Percentiles rank a stretch among this genome's conserved stretches.
Conservation (phyloP, 768 basidiomycete species). For the Serendipita sp. region DNA sequence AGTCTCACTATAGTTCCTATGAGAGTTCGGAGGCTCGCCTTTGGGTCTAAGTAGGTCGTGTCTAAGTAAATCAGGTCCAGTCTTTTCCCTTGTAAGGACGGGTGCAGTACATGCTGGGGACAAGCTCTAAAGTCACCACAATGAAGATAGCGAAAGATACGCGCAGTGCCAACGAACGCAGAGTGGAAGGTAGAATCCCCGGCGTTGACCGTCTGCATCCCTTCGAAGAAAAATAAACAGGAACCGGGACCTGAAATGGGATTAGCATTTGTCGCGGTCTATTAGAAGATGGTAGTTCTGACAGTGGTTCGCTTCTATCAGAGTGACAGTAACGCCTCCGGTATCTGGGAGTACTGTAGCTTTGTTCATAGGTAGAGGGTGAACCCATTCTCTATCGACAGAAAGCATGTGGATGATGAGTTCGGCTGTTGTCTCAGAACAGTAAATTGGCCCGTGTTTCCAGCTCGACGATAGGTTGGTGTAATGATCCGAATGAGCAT, state of each 20-base stretch:
- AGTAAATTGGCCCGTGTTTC: constrained; percentile 89
- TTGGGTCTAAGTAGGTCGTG: constrained; percentile 88
- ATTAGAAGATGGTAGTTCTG: constrained; percentile 11
- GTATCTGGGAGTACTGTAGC: constrained; percentile 65
- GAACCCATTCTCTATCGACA: constrained; percentile 80
- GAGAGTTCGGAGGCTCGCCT: constrained; percentile 26
- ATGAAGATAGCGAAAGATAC: constrained; percentile 76
- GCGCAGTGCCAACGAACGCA: constrained; percentile 48
- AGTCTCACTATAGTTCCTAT: not conserved
- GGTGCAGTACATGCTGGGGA: constrained; percentile 74
- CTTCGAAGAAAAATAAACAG: constrained; percentile 86
- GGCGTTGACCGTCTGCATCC: constrained; percentile 72
- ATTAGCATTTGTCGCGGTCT: not conserved
- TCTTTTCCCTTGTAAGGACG: constrained; percentile 59
- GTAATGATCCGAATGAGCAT: constrained; percentile 95
- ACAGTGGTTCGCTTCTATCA: constrained; percentile 98
- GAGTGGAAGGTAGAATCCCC: constrained; percentile 71
- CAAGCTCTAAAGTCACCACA: constrained; percentile 91
- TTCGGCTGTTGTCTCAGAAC: constrained; percentile 84
- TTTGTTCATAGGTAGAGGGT: constrained; percentile 66
- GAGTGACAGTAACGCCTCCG: constrained; percentile 72
- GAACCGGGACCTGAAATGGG: constrained; percentile 55
- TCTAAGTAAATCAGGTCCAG: constrained; percentile 88
- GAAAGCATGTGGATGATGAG: constrained; percentile 82
- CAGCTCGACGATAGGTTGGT: constrained; percentile 80